Evolutionary conservation across 106 monocot genomes (phyloP), one percentile per base, ranked within the genome.

Genomic region (Alisma plantagoaquatica): DNA sequence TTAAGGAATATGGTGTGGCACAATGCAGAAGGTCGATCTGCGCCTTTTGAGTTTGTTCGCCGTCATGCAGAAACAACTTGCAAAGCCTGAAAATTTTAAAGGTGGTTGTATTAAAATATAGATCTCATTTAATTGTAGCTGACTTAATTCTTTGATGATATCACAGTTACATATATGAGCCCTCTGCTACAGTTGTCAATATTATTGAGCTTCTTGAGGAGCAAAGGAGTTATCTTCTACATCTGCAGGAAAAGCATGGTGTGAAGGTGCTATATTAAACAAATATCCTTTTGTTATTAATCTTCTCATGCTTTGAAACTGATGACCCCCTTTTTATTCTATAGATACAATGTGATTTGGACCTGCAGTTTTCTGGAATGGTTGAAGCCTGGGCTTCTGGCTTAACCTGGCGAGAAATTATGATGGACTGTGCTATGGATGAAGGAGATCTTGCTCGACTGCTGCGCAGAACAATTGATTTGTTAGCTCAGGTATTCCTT

Each of bases 351-450:
- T 93, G 92, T 67, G 76, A 65, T 35, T 67, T 93, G 51, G 92
- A 93, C 33, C 29, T 38, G 32, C 92, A 93, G 58, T 93, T 93
- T 67, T 79, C 76, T 56, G 92, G 92, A 60, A 87, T 93, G 83
- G 87, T 93, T 65, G 92, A 93, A 65, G 92, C 92, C 56, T 93
- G 92, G 92, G 87, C 92, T 22, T 83, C 87, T 35, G 91, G 92
- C 15, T 56, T 86, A 51, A 82, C 86, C 48, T 92, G 92, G 92
- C 72, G 71, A 29, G 92, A 92, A 63, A 71, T 92, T 53, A 86
- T 87, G 79, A 92, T 92, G 92, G 92, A 92, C 27, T 92, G 82
- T 59, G 78, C 86, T 27, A 82, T 92, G 82, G 92, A 92, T 71
- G 92, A 92, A 38, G 92, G 92, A 63, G 92, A 91, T 75, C 57